Evolutionary conservation across 2,329 filamentous ascomycete species (phyloP).

Genomic region (Pleurostoma richardsiae): DNA sequence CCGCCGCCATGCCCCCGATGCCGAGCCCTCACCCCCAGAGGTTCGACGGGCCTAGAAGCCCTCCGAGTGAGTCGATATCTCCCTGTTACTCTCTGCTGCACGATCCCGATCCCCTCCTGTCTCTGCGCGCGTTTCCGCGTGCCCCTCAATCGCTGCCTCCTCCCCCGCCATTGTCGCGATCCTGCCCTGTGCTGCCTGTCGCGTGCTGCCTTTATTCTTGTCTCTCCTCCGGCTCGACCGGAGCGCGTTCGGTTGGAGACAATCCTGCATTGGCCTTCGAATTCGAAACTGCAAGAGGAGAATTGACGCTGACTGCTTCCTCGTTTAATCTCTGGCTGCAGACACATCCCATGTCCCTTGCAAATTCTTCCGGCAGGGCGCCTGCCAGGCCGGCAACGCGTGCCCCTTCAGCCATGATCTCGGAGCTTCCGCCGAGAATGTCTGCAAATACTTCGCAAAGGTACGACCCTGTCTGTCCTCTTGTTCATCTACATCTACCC

Average conservation of each 20-base stretch:
- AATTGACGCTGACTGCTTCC: neutral
- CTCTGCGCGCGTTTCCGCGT: neutral
- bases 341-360: constrained; percentile 96
- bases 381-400: constrained; percentile 91
- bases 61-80: constrained; percentile 48
- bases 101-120: constrained; percentile 1
- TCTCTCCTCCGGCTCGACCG: neutral
- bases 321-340: constrained; percentile 26
- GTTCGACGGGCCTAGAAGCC: constrained; percentile 58
- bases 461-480: constrained; percentile 38
- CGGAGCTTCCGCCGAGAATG: constrained; percentile 75
- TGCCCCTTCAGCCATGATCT: constrained; percentile 96
- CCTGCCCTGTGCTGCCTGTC: too few species aligned
- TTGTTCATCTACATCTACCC: neutral
- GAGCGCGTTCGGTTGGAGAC: too few species aligned
- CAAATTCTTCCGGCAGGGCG: constrained; percentile 97
- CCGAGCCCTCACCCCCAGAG: constrained; percentile 25
- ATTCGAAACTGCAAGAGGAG: neutral
- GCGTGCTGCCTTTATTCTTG: neutral
- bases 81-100: constrained; percentile 1
- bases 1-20: neutral
- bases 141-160: neutral
- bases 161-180: neutral
- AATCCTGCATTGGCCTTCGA: neutral
- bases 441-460: constrained; percentile 99